A percentile compares a stretch with the other conserved stretches of the same genome.
phyloP scores from a whole-genome alignment of 495 filamentous ascomycete genomes.

The Parachaetomium inaequale region DNA sequence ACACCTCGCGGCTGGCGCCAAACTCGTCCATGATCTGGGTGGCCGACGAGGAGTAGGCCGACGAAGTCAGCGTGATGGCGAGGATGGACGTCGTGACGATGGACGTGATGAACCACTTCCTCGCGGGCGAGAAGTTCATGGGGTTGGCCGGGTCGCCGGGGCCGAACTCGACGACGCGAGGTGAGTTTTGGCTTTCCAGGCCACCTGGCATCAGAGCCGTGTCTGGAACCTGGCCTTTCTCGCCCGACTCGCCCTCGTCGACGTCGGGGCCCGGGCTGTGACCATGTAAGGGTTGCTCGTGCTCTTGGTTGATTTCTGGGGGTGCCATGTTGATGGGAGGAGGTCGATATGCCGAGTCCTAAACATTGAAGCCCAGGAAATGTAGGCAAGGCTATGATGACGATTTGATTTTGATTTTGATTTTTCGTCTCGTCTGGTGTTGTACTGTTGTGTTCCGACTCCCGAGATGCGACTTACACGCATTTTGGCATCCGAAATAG shows the following conservation, averaged over 20 bases:
- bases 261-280: background rate
- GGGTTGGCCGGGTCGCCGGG: conserved; percentile 4
- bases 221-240: background rate
- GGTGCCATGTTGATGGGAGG: background rate
- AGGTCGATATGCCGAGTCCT: background rate
- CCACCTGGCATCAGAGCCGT: background rate
- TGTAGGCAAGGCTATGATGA: background rate
- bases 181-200: background rate
- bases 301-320: background rate
- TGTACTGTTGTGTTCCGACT: too few species aligned
- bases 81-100: conserved; percentile 66
- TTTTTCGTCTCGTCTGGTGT: too few species aligned
- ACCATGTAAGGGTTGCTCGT: background rate
- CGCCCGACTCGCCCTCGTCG: background rate
- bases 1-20: conserved; percentile 51
- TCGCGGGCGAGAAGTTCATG: background rate
- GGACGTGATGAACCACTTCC: conserved; percentile 68
- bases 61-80: conserved; percentile 71
- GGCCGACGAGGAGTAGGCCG: conserved; percentile 70
- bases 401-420: too few species aligned
- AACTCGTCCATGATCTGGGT: conserved; percentile 58
- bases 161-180: background rate
- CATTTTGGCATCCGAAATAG: too few species aligned
- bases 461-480: too few species aligned
- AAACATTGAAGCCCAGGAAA: background rate